Evolutionary conservation across 192 early-diverging fungal species (phyloP).

Genomic region (Coemansia sp.): DNA sequence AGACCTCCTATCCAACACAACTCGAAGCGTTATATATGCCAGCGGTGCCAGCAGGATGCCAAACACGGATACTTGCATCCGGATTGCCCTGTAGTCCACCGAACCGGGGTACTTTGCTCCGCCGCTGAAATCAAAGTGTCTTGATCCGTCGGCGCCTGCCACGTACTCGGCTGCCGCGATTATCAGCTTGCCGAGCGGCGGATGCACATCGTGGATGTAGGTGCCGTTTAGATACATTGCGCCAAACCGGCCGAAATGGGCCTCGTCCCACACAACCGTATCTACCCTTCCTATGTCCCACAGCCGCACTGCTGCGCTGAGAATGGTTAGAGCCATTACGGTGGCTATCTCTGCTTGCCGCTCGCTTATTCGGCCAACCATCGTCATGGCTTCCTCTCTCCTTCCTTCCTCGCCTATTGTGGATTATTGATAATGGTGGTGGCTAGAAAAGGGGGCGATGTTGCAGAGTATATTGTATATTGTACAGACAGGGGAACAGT

Average conservation of each 20-base stretch:
- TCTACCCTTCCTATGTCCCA: constrained; percentile 57
- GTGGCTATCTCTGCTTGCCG: no score
- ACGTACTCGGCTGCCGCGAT: constrained; percentile 55
- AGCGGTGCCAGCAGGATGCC: background rate
- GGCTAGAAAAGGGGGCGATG: no score
- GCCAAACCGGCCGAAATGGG: constrained; percentile 95
- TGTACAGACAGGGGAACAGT: no score
- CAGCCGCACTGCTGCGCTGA: constrained; percentile 28
- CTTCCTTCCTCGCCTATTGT: no score
- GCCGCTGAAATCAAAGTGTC: constrained; percentile 22
- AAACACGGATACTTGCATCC: background rate
- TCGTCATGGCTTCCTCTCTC: no score
- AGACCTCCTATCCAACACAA: background rate
- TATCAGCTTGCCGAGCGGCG: constrained; percentile 80
- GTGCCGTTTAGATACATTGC: constrained; percentile 83
- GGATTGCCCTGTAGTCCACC: constrained; percentile 45
- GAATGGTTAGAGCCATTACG: background rate
- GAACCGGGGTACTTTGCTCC: constrained; percentile 66
- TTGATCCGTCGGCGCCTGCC: background rate
- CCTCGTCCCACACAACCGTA: constrained; percentile 80
- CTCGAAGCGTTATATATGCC: background rate
- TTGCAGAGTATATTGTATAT: no score
- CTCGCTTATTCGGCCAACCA: no score
- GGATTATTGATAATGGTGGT: no score
- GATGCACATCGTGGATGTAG: constrained; percentile 97